Base-by-base conservation (phyloP, 345 rosid species). In the Hypericum androsaemum region DNA sequence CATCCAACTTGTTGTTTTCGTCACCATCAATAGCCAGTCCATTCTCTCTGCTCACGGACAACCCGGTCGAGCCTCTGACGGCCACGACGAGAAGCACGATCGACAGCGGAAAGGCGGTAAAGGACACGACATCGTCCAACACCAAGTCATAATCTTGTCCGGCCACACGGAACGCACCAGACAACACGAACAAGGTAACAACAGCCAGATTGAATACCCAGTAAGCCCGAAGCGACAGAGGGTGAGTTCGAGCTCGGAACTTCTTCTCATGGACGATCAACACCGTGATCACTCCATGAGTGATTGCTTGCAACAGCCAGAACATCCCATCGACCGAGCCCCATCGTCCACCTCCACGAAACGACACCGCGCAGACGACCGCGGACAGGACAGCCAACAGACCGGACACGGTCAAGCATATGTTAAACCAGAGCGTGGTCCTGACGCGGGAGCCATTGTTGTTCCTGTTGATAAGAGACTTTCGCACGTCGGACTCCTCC, bases 261-360 rank as follows among this genome's bases (percentile, higher is more conserved):
- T 74, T 79, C 64, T 81, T 84, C 66, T 79, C 82, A 52, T 84
- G 95, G 46, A 87, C 50, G 52, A 90, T 61, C 46, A 87, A 72
- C 45, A 82, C 66, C 45, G 81, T 71, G 60, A 87, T 70, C 41
- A 75, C 71, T 17, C 59, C 78, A 66, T 81, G 77, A 59, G 92
- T 87, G 16, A 82, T 13, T 66, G 95, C 88, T 67, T 87, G 94
- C 50, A 78, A 59, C 6, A 82, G 38, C 96, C 96, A 87, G 51
- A 87, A 90, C 12, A 68, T 44, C 8, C 75, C 67, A 39, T 78
- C 74, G 2, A 76, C 28, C 12, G 67, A 69, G 54, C 75, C 74
- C 59, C 82, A 64, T 7, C 75, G 77, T 14, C 60, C 61, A 5
- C 40, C 44, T 36, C 71, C 68, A 47, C 53, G 67, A 71, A 90